Conservation (phyloP, 1,139 yeast species). For the Arxiozyma telluris region DNA sequence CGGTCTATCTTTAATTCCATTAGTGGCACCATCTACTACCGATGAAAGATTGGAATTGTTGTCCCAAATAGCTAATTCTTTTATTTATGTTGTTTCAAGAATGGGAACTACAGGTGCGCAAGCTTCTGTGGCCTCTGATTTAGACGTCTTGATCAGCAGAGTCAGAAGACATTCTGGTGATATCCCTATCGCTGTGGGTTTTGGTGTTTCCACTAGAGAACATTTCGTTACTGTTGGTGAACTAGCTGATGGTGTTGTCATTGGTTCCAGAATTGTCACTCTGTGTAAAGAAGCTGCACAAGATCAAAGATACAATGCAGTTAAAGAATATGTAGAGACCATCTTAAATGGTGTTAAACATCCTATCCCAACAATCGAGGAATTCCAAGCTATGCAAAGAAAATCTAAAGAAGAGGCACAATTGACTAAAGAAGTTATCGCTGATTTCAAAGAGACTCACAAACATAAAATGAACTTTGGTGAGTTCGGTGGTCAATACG, state of each 20-base stretch:
- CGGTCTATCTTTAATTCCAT: conserved; percentile 79
- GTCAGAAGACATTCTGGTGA: conserved; percentile 68
- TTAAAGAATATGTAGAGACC: conserved; percentile 56
- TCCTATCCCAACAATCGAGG: conserved; percentile 23
- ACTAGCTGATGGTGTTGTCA: conserved; percentile 87
- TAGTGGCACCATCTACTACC: conserved; percentile 94
- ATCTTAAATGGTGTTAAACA: conserved; percentile 57
- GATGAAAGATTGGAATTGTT: conserved; percentile 74
- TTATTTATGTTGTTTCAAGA: conserved; percentile 89
- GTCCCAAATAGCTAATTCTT: conserved; percentile 84
- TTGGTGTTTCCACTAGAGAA: conserved; percentile 90
- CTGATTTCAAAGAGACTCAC: conserved; percentile 45
- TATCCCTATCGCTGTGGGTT: conserved; percentile 90
- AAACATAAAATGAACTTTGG: conserved; percentile 75
- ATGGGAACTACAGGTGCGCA: conserved; percentile 96
- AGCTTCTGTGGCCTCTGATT: conserved; percentile 52
- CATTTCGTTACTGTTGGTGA: conserved; percentile 75
- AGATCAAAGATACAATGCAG: conserved; percentile 51
- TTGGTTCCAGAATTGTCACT: conserved; percentile 79
- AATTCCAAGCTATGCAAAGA: conserved; percentile 18
- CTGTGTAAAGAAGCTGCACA: conserved; percentile 55
- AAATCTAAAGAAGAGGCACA: conserved; percentile 27
- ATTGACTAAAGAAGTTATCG: conserved; percentile 19
- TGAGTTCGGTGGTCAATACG: conserved; percentile 96
- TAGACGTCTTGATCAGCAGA: conserved; percentile 60